phyloP scores from a whole-genome alignment of 2,329 filamentous ascomycete species.

The Fusarium penzigii region DNA sequence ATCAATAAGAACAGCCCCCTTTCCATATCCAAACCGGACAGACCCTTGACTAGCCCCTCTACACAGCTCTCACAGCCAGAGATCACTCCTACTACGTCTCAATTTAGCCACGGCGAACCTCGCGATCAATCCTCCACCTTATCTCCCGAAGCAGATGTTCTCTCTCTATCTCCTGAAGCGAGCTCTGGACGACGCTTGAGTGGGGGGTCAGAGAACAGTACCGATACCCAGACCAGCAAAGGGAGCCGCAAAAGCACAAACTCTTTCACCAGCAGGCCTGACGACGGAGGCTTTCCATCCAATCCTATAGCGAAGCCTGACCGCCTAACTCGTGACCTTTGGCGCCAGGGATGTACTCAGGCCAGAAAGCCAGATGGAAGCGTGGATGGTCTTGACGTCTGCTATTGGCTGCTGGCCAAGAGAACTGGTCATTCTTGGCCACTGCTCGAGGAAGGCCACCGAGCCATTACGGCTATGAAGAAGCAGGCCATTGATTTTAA shows the following conservation, averaged over 20 bases:
- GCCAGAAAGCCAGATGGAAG: slow-evolving; percentile 16
- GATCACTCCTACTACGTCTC: no score
- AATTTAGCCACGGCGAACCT: no score
- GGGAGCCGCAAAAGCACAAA: background rate
- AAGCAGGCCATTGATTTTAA: slow-evolving; percentile 17
- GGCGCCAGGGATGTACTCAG: slow-evolving; percentile 17
- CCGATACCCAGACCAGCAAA: background rate
- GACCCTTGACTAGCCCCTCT: no score
- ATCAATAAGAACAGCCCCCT: no score
- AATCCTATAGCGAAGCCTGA: slow-evolving; percentile 10
- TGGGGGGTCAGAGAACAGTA: no score
- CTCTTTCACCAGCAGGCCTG: slow-evolving; percentile 1
- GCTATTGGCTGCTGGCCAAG: slow-evolving; percentile 21
- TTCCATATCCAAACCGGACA: no score
- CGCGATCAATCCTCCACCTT: no score
- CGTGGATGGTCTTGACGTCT: slow-evolving; percentile 19
- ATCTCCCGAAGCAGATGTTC: no score
- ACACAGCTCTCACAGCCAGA: no score
- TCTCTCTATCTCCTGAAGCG: no score
- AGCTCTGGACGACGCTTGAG: no score
- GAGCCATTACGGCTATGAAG: slow-evolving; percentile 19
- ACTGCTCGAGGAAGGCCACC: slow-evolving; percentile 16
- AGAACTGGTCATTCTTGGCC: slow-evolving; percentile 19
- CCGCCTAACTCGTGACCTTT: slow-evolving; percentile 10
- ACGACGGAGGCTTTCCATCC: slow-evolving; percentile 9